These are phyloP conservation scores for Sarocladiaceae sp. DNA, from an alignment of 2,329 filamentous ascomycete species.

Conservation along the genomic window DNA sequence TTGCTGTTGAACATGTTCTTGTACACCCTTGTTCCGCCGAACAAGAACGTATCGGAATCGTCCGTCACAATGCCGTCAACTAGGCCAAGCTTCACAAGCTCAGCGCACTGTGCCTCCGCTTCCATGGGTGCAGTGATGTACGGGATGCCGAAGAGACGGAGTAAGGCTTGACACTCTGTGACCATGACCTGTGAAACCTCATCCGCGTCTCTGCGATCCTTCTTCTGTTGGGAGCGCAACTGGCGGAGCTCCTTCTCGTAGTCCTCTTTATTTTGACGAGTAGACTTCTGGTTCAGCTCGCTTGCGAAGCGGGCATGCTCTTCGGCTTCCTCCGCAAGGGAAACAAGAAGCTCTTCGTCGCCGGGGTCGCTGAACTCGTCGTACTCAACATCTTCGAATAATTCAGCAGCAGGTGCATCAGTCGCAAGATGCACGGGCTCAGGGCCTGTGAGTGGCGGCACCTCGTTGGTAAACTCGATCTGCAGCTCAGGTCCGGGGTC, in stretches of 20 bases:
- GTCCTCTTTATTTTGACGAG: slow-evolving; percentile 65
- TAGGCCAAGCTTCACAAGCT: slow-evolving; percentile 78
- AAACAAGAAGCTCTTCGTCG: slow-evolving; percentile 82
- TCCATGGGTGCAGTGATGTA: slow-evolving; percentile 99
- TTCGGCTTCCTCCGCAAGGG: slow-evolving; percentile 85
- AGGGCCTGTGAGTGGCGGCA: slow-evolving; percentile 15
- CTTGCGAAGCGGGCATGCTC: slow-evolving; percentile 93
- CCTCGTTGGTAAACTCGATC: slow-evolving; percentile 29
- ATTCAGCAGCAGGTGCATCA: slow-evolving; percentile 19
- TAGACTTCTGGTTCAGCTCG: slow-evolving; percentile 72
- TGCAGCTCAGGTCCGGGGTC: not conserved
- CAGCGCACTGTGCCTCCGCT: slow-evolving; percentile 94
- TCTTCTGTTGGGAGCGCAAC: slow-evolving; percentile 90
- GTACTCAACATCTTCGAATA: slow-evolving; percentile 58
- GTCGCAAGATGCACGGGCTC: slow-evolving; percentile 5
- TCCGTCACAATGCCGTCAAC: slow-evolving; percentile 98
- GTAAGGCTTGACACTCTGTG: slow-evolving; percentile 85
- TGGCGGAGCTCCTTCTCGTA: slow-evolving; percentile 87
- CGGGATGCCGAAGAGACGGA: slow-evolving; percentile 86
- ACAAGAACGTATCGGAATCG: slow-evolving; percentile 93
- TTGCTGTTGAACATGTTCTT: slow-evolving; percentile 99
- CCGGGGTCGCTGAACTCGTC: slow-evolving; percentile 80
- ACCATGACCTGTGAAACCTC: slow-evolving; percentile 97
- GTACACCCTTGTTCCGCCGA: slow-evolving; percentile 93
- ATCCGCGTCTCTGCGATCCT: slow-evolving; percentile 91